A percentile compares a stretch with the other conserved stretches of the same genome.
These are phyloP conservation scores for Przewalskia tangutica DNA, from an alignment of 257 asterid species.

Conservation along the genomic window DNA sequence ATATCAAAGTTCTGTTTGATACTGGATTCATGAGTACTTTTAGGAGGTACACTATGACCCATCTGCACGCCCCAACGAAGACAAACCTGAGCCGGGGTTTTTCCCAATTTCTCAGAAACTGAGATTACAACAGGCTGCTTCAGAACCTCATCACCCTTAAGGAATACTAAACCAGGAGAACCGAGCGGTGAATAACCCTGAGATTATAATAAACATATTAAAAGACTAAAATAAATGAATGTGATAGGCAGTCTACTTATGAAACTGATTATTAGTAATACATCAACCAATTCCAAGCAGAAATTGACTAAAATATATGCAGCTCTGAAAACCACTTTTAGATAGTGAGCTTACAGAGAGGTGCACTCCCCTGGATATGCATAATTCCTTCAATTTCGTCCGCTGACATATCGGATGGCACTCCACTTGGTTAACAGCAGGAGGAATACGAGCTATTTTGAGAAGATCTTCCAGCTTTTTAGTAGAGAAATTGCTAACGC, in stretches of 20 bases:
- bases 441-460: conserved; percentile 51
- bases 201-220: neutral
- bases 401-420: conserved; percentile 84
- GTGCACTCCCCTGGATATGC: conserved; percentile 69
- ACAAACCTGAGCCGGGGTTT: conserved; percentile 39
- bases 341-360: conserved; percentile 47
- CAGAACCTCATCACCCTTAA: conserved; percentile 45
- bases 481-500: conserved; percentile 62
- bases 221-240: neutral
- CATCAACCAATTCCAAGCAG: neutral
- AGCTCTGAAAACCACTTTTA: neutral
- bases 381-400: conserved; percentile 39
- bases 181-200: conserved; percentile 84
- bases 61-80: conserved; percentile 42
- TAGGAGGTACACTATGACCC: conserved; percentile 38
- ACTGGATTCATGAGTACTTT: conserved; percentile 27
- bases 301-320: neutral
- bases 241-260: neutral
- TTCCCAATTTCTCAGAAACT: conserved; percentile 29
- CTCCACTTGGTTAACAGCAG: conserved; percentile 81
- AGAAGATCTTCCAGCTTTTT: conserved; percentile 56
- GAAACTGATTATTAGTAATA: neutral
- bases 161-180: conserved; percentile 61
- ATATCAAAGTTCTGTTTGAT: conserved; percentile 29
- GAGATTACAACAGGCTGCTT: conserved; percentile 39